phyloP scores from a whole-genome alignment of 2,329 filamentous ascomycete species.

The Penicillium palitans region DNA sequence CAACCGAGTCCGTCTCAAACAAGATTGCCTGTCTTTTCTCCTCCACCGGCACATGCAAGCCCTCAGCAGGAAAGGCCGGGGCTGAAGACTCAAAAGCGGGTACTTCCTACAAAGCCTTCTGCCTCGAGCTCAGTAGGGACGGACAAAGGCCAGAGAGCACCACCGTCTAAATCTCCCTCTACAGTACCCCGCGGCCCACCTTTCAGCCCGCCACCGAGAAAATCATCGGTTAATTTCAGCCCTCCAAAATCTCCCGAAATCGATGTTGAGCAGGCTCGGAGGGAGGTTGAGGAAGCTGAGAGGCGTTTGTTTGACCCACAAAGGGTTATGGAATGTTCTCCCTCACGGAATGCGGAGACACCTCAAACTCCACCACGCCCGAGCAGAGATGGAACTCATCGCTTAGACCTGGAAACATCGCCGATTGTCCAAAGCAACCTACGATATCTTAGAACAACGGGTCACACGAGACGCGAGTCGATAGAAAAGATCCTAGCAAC shows the following conservation, averaged over 20 bases:
- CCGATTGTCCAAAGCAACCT: conserved; percentile 60
- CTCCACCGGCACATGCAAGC: conserved; percentile 20
- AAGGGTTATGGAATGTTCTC: conserved; percentile 21
- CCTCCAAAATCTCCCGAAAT: conserved; percentile 27
- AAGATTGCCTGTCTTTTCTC: conserved; percentile 36
- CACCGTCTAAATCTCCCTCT: neutral
- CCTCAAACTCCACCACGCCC: conserved; percentile 59
- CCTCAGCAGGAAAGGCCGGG: conserved; percentile 23
- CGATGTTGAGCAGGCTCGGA: conserved; percentile 26
- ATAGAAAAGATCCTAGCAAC: conserved; percentile 44
- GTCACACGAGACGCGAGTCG: conserved; percentile 54
- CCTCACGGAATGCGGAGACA: conserved; percentile 31
- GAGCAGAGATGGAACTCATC: conserved; percentile 67
- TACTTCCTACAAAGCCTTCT: conserved; percentile 10
- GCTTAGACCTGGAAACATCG: conserved; percentile 57
- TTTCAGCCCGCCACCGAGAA: conserved; percentile 63
- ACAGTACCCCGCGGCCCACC: conserved; percentile 36
- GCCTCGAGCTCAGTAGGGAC: conserved; percentile 9
- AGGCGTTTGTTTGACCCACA: conserved; percentile 19
- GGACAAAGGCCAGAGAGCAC: conserved; percentile 4
- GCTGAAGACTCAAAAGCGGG: conserved; percentile 14
- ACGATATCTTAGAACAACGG: conserved; percentile 46
- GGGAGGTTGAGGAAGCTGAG: conserved; percentile 37
- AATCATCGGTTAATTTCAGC: conserved; percentile 60
- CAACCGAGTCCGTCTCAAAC: conserved; percentile 41